Conservation (phyloP, 345 rosid species). For the Populus tremula region DNA sequence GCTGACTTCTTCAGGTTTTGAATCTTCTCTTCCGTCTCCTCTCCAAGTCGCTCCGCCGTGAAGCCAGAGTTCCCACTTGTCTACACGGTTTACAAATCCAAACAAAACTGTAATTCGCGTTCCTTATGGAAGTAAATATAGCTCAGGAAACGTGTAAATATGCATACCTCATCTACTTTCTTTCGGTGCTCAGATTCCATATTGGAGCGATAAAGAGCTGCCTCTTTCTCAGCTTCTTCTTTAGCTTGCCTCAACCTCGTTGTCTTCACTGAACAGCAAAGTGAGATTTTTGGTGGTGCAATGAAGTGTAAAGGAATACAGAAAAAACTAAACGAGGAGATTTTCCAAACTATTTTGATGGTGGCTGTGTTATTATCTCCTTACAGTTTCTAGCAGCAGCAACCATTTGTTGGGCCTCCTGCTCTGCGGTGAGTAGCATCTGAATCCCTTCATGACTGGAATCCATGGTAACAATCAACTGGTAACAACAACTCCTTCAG, state of each 20-base stretch:
- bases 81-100: conserved; percentile 9
- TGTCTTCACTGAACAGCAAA: conserved; percentile 31
- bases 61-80: conserved; percentile 40
- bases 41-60: conserved; percentile 36
- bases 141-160: background rate
- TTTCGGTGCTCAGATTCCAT: conserved; percentile 41
- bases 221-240: conserved; percentile 54
- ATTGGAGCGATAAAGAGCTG: conserved; percentile 28
- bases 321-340: background rate
- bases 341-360: too few species aligned
- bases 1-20: conserved; percentile 30
- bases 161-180: conserved; percentile 30
- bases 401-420: conserved; percentile 53
- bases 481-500: background rate
- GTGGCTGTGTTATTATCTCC: too few species aligned
- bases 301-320: background rate
- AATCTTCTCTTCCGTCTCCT: conserved; percentile 41
- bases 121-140: background rate
- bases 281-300: background rate
- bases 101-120: background rate
- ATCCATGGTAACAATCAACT: conserved; percentile 26
- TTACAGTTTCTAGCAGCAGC: conserved; percentile 48
- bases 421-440: conserved; percentile 49
- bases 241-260: conserved; percentile 50
- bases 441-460: conserved; percentile 64